Evolutionary conservation across 306 rosid species (phyloP).

Genomic region (Bauhinia variegata): DNA sequence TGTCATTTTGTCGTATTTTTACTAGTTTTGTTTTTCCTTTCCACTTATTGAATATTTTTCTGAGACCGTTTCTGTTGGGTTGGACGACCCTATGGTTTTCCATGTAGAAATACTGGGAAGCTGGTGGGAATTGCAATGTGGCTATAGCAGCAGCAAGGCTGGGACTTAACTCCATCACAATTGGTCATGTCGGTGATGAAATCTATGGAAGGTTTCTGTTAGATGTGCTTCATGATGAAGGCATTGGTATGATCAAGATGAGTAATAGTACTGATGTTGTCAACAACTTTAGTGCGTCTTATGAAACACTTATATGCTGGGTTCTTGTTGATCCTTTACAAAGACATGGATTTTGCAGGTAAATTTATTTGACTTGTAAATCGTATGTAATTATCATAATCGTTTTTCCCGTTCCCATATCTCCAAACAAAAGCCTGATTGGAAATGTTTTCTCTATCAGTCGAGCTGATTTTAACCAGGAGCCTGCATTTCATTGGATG

Average conservation of each 20-base stretch:
- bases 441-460: slow-evolving; percentile 53
- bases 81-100: slow-evolving; percentile 34
- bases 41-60: neutral
- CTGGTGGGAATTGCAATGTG: slow-evolving; percentile 96
- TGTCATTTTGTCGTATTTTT: neutral
- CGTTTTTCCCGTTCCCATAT: slow-evolving; percentile 6
- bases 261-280: slow-evolving; percentile 40
- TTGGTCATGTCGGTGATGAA: slow-evolving; percentile 92
- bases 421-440: slow-evolving; percentile 35
- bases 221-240: slow-evolving; percentile 83
- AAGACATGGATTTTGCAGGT: slow-evolving; percentile 97
- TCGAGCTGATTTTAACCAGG: slow-evolving; percentile 87
- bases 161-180: slow-evolving; percentile 69
- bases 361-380: slow-evolving; percentile 30
- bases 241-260: slow-evolving; percentile 75
- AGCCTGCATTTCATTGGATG: slow-evolving; percentile 89
- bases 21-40: neutral
- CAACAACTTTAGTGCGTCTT: slow-evolving; percentile 40
- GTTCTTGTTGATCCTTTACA: slow-evolving; percentile 91
- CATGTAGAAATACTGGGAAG: slow-evolving; percentile 87
- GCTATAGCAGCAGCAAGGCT: slow-evolving; percentile 92
- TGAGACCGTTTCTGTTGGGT: neutral
- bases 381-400: slow-evolving; percentile 12
- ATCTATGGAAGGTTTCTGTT: slow-evolving; percentile 76
- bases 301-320: slow-evolving; percentile 92